Evolutionary conservation across 495 filamentous ascomycete species (phyloP).

Genomic region (Articulospora tetracladia): DNA sequence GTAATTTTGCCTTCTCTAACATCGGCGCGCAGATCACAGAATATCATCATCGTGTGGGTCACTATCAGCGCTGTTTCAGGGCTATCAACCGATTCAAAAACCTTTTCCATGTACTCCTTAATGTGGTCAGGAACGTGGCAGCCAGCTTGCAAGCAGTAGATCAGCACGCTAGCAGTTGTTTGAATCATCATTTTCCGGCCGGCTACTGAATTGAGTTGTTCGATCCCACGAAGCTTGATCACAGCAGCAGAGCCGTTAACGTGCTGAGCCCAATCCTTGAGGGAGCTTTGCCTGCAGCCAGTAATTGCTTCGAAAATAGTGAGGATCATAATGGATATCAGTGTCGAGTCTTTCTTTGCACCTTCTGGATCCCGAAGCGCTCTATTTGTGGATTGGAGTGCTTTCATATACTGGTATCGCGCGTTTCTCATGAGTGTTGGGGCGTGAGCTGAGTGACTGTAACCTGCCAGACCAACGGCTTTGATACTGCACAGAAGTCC

Average conservation of each 20-base stretch:
- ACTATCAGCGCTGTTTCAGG: constrained; percentile 26
- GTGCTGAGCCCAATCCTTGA: constrained; percentile 56
- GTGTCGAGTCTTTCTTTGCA: constrained; percentile 55
- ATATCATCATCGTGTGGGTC: constrained; percentile 32
- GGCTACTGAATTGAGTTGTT: constrained; percentile 47
- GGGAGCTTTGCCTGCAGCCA: constrained; percentile 38
- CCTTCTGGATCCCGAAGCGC: constrained; percentile 49
- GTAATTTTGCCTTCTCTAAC: constrained; percentile 35
- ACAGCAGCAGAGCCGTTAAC: constrained; percentile 57
- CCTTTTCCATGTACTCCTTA: constrained; percentile 32
- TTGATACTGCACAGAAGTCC: constrained; percentile 40
- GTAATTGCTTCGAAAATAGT: constrained; percentile 52
- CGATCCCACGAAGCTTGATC: constrained; percentile 50
- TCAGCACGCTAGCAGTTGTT: constrained; percentile 40
- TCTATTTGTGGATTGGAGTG: constrained; percentile 42
- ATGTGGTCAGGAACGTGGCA: constrained; percentile 33
- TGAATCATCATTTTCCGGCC: constrained; percentile 55
- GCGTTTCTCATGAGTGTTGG: constrained; percentile 35
- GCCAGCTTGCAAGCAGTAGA: constrained; percentile 33
- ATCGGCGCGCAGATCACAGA: constrained; percentile 42
- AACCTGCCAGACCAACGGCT: constrained; percentile 47
- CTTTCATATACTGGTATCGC: constrained; percentile 43
- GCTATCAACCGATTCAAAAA: constrained; percentile 18
- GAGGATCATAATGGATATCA: constrained; percentile 58
- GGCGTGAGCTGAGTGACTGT: constrained; percentile 39